A percentile compares a stretch with the other conserved stretches of the same genome.
phyloP scores from a whole-genome alignment of 1,139 yeast species.

The Lizanozyma gosingica region DNA sequence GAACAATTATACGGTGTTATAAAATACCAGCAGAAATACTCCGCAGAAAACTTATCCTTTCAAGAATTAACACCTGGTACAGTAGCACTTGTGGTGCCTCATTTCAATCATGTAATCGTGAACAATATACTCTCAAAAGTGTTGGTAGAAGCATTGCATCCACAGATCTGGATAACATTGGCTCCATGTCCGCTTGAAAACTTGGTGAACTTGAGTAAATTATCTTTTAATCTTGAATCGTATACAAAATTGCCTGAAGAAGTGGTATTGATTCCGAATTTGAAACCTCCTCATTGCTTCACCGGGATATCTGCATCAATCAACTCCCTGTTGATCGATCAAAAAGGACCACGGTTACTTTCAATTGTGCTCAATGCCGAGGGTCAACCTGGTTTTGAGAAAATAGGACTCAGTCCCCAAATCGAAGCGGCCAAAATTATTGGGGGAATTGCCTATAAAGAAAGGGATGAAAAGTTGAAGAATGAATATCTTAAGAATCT shows the following conservation, averaged over 20 bases:
- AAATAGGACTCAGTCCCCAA: slow-evolving; percentile 9
- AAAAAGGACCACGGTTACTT: slow-evolving; percentile 6
- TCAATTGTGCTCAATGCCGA: slow-evolving; percentile 40
- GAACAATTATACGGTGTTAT: slow-evolving; percentile 43
- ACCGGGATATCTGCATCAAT: slow-evolving; percentile 44
- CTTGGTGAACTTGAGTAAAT: slow-evolving; percentile 15
- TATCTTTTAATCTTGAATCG: not conserved
- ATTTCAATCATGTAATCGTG: slow-evolving; percentile 21
- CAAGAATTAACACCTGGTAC: slow-evolving; percentile 6
- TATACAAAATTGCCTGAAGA: slow-evolving; percentile 2
- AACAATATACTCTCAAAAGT: slow-evolving; percentile 21
- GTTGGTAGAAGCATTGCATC: slow-evolving; percentile 9
- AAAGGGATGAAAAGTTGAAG: not conserved
- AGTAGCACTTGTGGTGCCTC: slow-evolving; percentile 22
- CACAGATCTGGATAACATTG: slow-evolving; percentile 20
- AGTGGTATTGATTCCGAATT: slow-evolving; percentile 17
- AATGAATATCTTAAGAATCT: not conserved
- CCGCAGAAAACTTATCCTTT: slow-evolving; percentile 18
- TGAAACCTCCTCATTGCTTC: slow-evolving; percentile 47
- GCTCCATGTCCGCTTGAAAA: slow-evolving; percentile 29
- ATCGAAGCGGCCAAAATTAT: not conserved
- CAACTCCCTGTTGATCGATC: slow-evolving; percentile 15
- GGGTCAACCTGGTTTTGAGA: slow-evolving; percentile 51
- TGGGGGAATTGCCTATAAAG: not conserved
- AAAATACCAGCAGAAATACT: slow-evolving; percentile 15